Evolutionary conservation across 345 rosid species (phyloP).

Genomic region (Erodium maritimum): DNA sequence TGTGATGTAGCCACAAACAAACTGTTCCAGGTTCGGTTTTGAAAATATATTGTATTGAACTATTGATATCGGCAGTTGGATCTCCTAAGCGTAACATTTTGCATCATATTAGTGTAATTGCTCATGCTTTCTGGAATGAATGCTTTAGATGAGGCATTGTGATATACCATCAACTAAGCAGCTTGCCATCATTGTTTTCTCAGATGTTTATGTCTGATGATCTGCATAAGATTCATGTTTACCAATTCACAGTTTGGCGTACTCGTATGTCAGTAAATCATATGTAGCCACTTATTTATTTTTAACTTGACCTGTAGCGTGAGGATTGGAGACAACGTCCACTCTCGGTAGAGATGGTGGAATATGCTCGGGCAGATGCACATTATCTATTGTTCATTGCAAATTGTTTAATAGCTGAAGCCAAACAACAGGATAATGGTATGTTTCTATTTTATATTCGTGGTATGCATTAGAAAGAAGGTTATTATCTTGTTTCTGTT

Average conservation of each 20-base stretch:
- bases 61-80: not conserved
- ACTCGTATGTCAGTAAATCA: not conserved
- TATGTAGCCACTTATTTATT: not conserved
- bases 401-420: conserved; percentile 44
- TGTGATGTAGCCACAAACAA: conserved; percentile 71
- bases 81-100: not conserved
- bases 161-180: not conserved
- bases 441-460: conserved; percentile 6
- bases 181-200: not conserved
- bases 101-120: not conserved
- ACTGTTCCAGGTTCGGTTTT: conserved; percentile 57
- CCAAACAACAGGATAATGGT: conserved; percentile 54
- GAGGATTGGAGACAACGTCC: conserved; percentile 99
- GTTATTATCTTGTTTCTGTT: not conserved
- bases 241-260: no score
- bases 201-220: not conserved
- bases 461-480: not conserved
- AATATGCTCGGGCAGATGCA: conserved; percentile 73
- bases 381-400: conserved; percentile 75
- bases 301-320: conserved; percentile 38
- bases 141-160: not conserved
- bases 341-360: conserved; percentile 58
- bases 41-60: not conserved
- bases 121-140: not conserved
- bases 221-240: not conserved